These are phyloP conservation scores for Nymphaea colorata DNA, from an alignment of 164 flowering plant genomes.

Conservation along the genomic window DNA sequence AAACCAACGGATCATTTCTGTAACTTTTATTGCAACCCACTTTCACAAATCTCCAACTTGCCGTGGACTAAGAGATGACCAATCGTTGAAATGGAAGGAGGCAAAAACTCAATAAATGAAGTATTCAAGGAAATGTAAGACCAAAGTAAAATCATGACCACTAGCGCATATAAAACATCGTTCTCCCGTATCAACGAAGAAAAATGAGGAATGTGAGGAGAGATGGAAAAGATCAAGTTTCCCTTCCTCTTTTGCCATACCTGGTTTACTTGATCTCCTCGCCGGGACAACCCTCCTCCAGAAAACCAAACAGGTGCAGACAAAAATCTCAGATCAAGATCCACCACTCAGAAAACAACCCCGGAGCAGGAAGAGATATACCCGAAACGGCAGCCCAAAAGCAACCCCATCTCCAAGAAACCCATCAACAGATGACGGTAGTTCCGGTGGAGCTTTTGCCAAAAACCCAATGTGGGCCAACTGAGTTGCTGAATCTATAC, in stretches of 20 bases:
- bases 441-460: conserved; percentile 9
- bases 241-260: not conserved
- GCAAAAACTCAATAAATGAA: no score
- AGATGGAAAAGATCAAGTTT: no score
- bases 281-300: not conserved
- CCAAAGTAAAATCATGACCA: no score
- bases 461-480: conserved; percentile 13
- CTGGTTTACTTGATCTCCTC: not conserved
- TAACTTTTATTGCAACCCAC: not conserved
- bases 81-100: not conserved
- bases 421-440: not conserved
- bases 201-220: not conserved
- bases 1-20: no score
- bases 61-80: not conserved
- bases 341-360: conserved; percentile 4
- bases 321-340: not conserved
- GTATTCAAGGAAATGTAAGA: no score
- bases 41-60: not conserved
- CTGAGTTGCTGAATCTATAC: conserved; percentile 33
- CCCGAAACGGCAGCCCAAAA: conserved; percentile 7
- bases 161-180: no score
- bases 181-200: not conserved
- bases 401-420: not conserved
- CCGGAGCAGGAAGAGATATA: conserved; percentile 10
- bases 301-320: not conserved